A percentile compares a stretch with the other conserved stretches of the same genome.
These are phyloP conservation scores for Colletotrichum siamense DNA, from an alignment of 2,329 filamentous ascomycete genomes.

Conservation along the genomic window DNA sequence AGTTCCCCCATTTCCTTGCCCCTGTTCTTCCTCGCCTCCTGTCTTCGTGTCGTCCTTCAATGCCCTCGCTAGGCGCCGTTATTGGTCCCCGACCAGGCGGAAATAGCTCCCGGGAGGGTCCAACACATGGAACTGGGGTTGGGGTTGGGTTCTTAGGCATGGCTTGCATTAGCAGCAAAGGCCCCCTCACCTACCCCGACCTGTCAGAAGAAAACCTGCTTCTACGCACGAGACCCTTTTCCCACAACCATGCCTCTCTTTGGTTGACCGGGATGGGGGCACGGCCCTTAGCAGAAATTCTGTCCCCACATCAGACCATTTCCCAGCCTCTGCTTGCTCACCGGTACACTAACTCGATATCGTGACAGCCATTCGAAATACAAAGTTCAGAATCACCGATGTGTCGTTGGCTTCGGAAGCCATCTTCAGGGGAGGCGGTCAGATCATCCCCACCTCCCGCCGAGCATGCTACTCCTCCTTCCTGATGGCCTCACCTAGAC, in stretches of 20 bases:
- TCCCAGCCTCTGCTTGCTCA: not conserved
- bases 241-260: constrained; percentile 5
- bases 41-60: constrained; percentile 8
- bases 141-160: constrained; percentile 8
- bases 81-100: constrained; percentile 7
- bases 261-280: constrained; percentile 14
- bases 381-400: constrained; percentile 96
- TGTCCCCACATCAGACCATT: constrained; percentile 13
- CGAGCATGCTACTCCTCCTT: constrained; percentile 95
- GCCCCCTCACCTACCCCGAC: not conserved
- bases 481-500: constrained; percentile 91
- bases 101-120: constrained; percentile 3
- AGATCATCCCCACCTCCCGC: constrained; percentile 95
- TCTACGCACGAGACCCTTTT: constrained; percentile 11
- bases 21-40: constrained; percentile 14
- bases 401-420: constrained; percentile 85
- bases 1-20: constrained; percentile 48
- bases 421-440: constrained; percentile 93
- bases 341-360: constrained; percentile 28
- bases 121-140: constrained; percentile 7
- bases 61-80: not conserved
- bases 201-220: constrained; percentile 8
- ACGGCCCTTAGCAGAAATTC: constrained; percentile 1
- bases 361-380: constrained; percentile 84
- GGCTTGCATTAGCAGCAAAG: constrained; percentile 15